phyloP scores from a whole-genome alignment of 805 yeast species.

The Sugiyamaella floridensis region DNA sequence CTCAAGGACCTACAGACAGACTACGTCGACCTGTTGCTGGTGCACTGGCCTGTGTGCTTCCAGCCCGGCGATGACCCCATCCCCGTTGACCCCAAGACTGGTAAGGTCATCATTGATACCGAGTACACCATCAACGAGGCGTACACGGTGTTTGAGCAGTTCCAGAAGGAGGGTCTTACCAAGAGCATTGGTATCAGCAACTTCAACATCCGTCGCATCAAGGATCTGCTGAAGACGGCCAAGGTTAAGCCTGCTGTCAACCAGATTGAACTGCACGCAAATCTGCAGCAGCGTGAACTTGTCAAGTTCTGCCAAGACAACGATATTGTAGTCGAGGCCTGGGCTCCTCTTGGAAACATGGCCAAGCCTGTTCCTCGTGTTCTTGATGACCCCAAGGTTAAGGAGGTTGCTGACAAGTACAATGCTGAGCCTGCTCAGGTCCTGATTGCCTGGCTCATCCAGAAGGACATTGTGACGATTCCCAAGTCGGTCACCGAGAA shows the following conservation, averaged over 20 bases:
- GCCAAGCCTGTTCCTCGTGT: slow-evolving; percentile 31
- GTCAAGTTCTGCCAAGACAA: slow-evolving; percentile 38
- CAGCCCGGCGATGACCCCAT: slow-evolving; percentile 28
- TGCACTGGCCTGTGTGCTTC: slow-evolving; percentile 50
- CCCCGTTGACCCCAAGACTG: slow-evolving; percentile 29
- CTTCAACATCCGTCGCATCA: slow-evolving; percentile 53
- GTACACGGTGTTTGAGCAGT: slow-evolving; percentile 48
- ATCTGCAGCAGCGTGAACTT: slow-evolving; percentile 38
- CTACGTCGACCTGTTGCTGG: slow-evolving; percentile 48
- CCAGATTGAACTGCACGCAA: slow-evolving; percentile 54
- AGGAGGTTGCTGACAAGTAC: slow-evolving; percentile 46
- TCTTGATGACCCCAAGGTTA: slow-evolving; percentile 49
- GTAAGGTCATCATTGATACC: slow-evolving; percentile 15
- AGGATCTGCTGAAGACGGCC: slow-evolving; percentile 47
- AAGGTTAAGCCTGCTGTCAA: slow-evolving; percentile 53
- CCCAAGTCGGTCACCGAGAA: slow-evolving; percentile 70
- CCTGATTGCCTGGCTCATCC: slow-evolving; percentile 73
- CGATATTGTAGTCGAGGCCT: slow-evolving; percentile 50
- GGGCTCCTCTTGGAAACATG: slow-evolving; percentile 57
- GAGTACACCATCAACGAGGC: slow-evolving; percentile 33
- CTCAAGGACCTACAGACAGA: slow-evolving; percentile 39
- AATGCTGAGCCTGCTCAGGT: slow-evolving; percentile 55
- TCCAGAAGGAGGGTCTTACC: slow-evolving; percentile 45
- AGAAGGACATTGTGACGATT: slow-evolving; percentile 62
- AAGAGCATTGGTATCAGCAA: slow-evolving; percentile 75